These are phyloP conservation scores for Ettlia oleoabundans DNA, from an alignment of 139 green algal species.

Conservation along the genomic window DNA sequence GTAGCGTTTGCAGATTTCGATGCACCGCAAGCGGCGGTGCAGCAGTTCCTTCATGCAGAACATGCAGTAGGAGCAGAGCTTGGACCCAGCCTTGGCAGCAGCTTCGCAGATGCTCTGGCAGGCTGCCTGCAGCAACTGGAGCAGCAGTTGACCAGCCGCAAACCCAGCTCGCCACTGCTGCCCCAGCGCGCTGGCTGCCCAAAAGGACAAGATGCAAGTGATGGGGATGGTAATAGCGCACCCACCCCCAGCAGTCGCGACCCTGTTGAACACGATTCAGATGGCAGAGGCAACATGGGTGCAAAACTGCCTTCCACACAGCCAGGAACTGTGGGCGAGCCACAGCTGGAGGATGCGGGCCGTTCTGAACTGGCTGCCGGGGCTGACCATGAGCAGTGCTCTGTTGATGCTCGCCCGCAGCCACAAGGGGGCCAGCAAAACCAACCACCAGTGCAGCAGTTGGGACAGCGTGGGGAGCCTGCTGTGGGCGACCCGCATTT, in stretches of 20 bases:
- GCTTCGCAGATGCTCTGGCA: constrained; percentile 8
- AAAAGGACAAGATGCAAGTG: too few relatives aligned
- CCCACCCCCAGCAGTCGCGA: too few relatives aligned
- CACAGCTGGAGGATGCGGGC: background rate
- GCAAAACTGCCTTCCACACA: constrained; percentile 8
- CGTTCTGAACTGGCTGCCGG: background rate
- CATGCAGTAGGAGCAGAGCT: background rate
- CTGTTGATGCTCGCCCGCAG: background rate
- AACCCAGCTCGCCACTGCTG: background rate
- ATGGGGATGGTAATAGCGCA: too few relatives aligned
- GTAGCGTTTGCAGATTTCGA: too few relatives aligned
- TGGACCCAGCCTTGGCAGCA: background rate
- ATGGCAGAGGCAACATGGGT: background rate
- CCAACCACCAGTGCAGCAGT: background rate
- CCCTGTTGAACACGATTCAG: background rate
- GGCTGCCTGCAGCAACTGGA: constrained; percentile 5
- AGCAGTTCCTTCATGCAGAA: background rate
- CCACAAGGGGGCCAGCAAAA: background rate
- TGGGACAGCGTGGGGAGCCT: too few relatives aligned
- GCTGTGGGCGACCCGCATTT: too few relatives aligned
- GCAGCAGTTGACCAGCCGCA: background rate
- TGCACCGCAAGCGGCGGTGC: background rate
- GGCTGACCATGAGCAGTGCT: background rate
- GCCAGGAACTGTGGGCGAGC: background rate
- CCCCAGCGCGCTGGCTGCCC: background rate